Percentiles rank a stretch among this genome's conserved stretches.
Conservation (phyloP, 2,329 filamentous ascomycete genomes). For the Pseudopyrenochaeta lycopersici region DNA sequence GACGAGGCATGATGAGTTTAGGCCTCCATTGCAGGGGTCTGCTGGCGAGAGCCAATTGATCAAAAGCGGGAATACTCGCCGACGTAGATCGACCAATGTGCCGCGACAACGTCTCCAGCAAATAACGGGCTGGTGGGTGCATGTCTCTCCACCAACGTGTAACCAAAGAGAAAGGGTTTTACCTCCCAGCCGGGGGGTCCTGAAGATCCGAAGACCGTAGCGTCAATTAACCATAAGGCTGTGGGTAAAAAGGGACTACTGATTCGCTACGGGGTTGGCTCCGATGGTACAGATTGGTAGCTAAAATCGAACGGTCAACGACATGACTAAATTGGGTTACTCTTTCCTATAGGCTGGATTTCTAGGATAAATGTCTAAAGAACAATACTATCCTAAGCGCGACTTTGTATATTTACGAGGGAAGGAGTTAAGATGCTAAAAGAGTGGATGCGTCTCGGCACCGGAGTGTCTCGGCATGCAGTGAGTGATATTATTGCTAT, state of each 20-base stretch:
- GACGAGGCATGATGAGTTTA: slow-evolving; percentile 2
- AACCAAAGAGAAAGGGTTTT: background rate
- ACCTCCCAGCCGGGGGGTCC: background rate
- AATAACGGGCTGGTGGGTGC: background rate
- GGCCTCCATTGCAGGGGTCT: slow-evolving; percentile 10
- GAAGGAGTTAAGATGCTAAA: too few species aligned
- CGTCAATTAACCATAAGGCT: background rate
- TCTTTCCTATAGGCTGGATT: too few species aligned
- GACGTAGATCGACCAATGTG: background rate
- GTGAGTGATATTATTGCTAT: too few species aligned
- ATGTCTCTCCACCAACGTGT: background rate
- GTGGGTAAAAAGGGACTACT: slow-evolving; percentile 5
- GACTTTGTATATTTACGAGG: too few species aligned
- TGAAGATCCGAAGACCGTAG: background rate
- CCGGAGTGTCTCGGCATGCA: too few species aligned
- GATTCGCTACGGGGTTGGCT: slow-evolving; percentile 24
- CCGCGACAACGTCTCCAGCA: background rate
- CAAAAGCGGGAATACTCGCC: slow-evolving; percentile 5
- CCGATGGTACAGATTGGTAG: slow-evolving; percentile 24
- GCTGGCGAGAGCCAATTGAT: slow-evolving; percentile 1
- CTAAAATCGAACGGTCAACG: too few species aligned
- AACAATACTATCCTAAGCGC: too few species aligned
- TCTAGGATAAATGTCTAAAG: too few species aligned
- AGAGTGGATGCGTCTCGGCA: too few species aligned
- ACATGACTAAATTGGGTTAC: too few species aligned